phyloP scores from a whole-genome alignment of 371 early-diverging fungal species.

The Catenaria anguillulae region DNA sequence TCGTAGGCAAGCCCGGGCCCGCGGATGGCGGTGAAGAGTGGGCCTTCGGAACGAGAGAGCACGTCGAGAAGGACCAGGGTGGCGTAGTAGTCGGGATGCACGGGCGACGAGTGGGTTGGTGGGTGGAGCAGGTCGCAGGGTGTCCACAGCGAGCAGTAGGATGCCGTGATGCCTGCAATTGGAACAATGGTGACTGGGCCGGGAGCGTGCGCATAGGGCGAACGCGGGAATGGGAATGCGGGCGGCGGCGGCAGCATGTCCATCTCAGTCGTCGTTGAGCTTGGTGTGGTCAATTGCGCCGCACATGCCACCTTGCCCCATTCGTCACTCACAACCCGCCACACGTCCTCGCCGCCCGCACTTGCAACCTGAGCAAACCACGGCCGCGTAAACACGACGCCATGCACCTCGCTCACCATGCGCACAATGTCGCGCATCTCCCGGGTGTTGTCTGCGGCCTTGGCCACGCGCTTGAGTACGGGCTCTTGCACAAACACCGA shows the following conservation, averaged over 20 bases:
- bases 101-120: too few relatives aligned
- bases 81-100: slow-evolving; percentile 18
- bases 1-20: slow-evolving; percentile 62
- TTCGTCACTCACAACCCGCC: neutral
- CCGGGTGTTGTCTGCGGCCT: too few relatives aligned
- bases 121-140: neutral
- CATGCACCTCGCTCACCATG: neutral
- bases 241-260: too few relatives aligned
- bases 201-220: neutral
- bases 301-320: too few relatives aligned
- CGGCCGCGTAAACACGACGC: neutral
- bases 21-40: slow-evolving; percentile 50
- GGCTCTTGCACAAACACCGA: neutral
- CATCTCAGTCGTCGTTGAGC: too few relatives aligned
- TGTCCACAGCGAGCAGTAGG: neutral
- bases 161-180: neutral
- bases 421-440: neutral
- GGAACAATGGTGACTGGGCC: neutral
- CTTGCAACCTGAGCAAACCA: neutral
- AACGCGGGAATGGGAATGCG: neutral
- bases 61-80: slow-evolving; percentile 39
- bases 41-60: slow-evolving; percentile 50
- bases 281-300: too few relatives aligned
- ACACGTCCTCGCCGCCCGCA: neutral
- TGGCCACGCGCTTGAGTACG: neutral